Percentiles rank a stretch among this genome's conserved stretches.
Evolutionary conservation across 805 yeast species (phyloP).

Genomic region (Starmerella bombi): DNA sequence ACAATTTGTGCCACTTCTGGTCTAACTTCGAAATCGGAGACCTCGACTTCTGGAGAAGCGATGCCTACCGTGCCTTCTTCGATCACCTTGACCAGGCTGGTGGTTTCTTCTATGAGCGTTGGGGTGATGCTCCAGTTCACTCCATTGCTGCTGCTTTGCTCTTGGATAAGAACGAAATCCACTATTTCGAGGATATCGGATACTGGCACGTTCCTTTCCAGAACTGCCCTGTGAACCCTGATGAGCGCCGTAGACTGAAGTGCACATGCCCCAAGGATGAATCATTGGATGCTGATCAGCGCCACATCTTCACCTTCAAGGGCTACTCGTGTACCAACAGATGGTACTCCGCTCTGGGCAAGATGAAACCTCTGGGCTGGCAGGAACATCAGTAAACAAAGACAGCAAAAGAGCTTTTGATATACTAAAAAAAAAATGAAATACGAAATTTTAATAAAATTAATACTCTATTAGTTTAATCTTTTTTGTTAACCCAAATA

Average conservation of each 20-base stretch:
- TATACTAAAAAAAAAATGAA: too few relatives aligned
- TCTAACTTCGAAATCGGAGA: constrained; percentile 69
- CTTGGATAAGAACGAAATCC: constrained; percentile 43
- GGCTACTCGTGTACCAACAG: constrained; percentile 32
- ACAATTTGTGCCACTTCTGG: constrained; percentile 84
- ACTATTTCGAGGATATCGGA: constrained; percentile 64
- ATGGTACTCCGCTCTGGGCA: constrained; percentile 25
- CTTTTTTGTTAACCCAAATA: too few relatives aligned
- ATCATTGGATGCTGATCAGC: constrained; percentile 20
- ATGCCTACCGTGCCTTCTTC: constrained; percentile 46
- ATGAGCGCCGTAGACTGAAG: constrained; percentile 40
- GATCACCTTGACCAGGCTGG: constrained; percentile 51
- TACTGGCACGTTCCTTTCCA: constrained; percentile 51
- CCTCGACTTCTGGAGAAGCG: constrained; percentile 50
- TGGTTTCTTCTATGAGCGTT: constrained; percentile 74
- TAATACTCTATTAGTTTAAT: too few relatives aligned
- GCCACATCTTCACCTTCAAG: constrained; percentile 29
- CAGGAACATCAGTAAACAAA: constrained; percentile 7
- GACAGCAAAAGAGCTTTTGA: too few relatives aligned
- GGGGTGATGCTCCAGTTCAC: constrained; percentile 95
- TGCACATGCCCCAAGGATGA: constrained; percentile 65
- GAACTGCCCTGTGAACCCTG: constrained; percentile 46
- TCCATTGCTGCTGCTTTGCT: constrained; percentile 58
- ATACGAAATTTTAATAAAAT: too few relatives aligned
- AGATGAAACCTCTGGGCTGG: constrained; percentile 27